Conservation (phyloP, 179 eudicot genomes). For the Silene coronaria region DNA sequence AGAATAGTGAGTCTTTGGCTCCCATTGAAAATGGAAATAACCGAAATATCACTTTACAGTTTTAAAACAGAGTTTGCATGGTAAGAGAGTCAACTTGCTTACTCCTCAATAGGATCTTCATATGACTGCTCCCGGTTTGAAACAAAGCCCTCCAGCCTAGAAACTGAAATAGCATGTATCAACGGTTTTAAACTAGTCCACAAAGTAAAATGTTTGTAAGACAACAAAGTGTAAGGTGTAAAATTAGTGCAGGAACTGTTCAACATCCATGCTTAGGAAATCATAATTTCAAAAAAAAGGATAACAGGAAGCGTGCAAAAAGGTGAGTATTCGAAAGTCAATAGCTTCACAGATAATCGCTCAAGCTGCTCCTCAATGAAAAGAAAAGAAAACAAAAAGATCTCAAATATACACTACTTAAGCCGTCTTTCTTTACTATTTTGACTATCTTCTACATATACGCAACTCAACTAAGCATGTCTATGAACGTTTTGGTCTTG, state of each 20-base stretch:
- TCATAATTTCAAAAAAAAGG: neutral
- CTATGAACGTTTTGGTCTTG: neutral
- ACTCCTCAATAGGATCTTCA: conserved; percentile 99
- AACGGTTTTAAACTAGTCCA: conserved; percentile 24
- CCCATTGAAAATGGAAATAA: neutral
- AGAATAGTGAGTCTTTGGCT: neutral
- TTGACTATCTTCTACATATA: neutral
- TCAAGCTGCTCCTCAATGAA: neutral
- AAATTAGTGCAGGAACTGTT: neutral
- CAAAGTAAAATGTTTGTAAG: neutral
- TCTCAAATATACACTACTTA: no score
- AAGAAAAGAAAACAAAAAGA: no score
- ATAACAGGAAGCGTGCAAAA: neutral
- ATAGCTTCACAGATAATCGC: neutral
- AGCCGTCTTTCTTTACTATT: neutral
- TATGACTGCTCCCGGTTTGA: conserved; percentile 96
- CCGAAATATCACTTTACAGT: neutral
- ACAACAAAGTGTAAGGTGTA: neutral
- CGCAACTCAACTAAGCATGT: neutral
- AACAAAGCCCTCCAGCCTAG: conserved; percentile 98
- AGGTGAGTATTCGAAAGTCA: neutral
- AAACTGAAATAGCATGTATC: conserved; percentile 63
- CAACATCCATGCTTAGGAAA: neutral
- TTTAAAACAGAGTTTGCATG: conserved; percentile 8
- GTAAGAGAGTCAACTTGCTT: conserved; percentile 34